Evolutionary conservation across 2,329 filamentous ascomycete genomes (phyloP), one percentile per base, ranked within the genome.

Genomic region (Stagonosporopsis vannaccii): DNA sequence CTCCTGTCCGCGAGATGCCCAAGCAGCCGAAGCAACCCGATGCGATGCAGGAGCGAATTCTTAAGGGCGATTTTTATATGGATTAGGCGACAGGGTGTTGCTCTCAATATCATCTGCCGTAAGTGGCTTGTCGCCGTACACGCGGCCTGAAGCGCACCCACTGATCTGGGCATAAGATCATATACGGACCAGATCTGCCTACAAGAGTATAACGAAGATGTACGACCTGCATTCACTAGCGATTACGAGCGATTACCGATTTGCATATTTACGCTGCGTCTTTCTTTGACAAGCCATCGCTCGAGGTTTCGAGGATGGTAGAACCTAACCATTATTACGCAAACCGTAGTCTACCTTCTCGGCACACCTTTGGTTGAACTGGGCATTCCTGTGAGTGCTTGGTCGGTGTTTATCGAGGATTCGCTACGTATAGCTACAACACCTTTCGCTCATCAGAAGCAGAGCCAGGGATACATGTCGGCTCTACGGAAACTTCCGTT

Each of bases 11-110:
- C 52, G 78, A 83, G 63, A 82, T 82, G 68, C 80, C 81, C 37
- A 96, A 94, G 81, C 72, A 77, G 46, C 71, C 77, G 28, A 78
- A 76, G 61, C 76, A 78, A 25, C 93, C 94, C 26, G 95, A 99
- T 79, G 90, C 90, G 61, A 95, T 97, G 80, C 93, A 97, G 78
- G 95, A 99, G 83, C 87, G 96, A 65, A 98, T 99, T 69, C 84
- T 99, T 65, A 95, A 97, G 80, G 95, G 94, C 41, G 95, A 99
- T 72, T 98, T 99, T 71, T 95, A 95, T 81, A 97, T 98, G 92
- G 93, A 97, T 73, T 97, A 82, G 39, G 33, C 26, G 42, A 50
- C n/a, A 15, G 37, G 11, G 1, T 44, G 11, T 28, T 28, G 39
- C 22, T 17, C 30, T 26, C 9, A 12, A 53, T 11, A 35, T 11